Evolutionary conservation across 768 basidiomycete genomes (phyloP), one percentile per base, ranked within the genome.

Genomic region (Termitomyces sp.): DNA sequence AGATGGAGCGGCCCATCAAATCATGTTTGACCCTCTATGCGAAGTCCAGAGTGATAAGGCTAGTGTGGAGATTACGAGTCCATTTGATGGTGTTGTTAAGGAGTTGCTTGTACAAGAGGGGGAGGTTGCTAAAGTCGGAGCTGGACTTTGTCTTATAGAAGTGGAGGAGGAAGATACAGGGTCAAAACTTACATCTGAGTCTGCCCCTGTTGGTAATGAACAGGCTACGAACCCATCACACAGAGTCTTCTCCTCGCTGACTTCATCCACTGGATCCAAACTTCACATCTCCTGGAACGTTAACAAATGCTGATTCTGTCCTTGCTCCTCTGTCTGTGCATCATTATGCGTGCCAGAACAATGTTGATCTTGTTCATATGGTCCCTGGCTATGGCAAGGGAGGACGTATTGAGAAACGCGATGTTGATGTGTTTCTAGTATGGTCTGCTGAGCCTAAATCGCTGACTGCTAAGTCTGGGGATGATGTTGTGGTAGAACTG

Each of bases 41-140:
- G 91, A 94, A 57, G 91, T 94, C 3, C 91, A 93, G 71, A 88
- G 86, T 58, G 91, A 94, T 79, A 94, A 94, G 68, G 91, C 91
- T 1, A 88, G 84, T 68, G 91, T 94, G 23, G 92, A 94, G 68
- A 93, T 95, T 52, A 94, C 92, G 3, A 88, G 86, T 53, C 92
- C 92, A 1, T 93, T 80, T 63, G 87, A 92, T 39, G 92, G 92
- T 5, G 73, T 84, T 31, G 73, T 94, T 44, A 84, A 79, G 57
- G 79, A 88, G 58, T 69, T 94, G 6, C 74, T 91, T 1, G 90
- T 92, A 16, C 71, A 85, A 59, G 90, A 91, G 65, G 92, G 92
- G 18, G 82, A 91, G 64, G 78, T 94, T 16, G 90, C 89, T 18
- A 91, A 91, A 64, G 92, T 94, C 16, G 91, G 93, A 31, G 72